Conservation (phyloP, 805 yeast genomes). For the Saccharomycopsis oosterbeekiorum region DNA sequence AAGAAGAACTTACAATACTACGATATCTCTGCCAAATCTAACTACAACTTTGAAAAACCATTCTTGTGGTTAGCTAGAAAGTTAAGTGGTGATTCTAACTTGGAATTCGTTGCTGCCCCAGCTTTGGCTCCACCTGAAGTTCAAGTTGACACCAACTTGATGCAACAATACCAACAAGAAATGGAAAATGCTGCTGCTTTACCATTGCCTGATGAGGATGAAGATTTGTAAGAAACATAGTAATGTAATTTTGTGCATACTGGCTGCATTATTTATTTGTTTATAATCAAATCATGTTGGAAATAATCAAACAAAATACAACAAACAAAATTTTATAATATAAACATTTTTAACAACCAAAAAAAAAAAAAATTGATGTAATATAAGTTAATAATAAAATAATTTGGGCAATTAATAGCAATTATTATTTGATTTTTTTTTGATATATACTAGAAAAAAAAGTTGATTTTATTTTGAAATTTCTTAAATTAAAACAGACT, state of each 20-base stretch:
- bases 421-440: not conserved
- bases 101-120: slow-evolving; percentile 98
- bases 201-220: slow-evolving; percentile 99
- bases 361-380: not conserved
- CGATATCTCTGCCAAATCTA: slow-evolving; percentile 98
- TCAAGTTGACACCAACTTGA: slow-evolving; percentile 88
- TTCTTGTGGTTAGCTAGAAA: slow-evolving; percentile 99
- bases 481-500: too few species aligned
- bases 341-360: not conserved
- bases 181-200: slow-evolving; percentile 99
- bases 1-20: slow-evolving; percentile 99
- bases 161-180: slow-evolving; percentile 98
- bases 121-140: slow-evolving; percentile 99
- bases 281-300: not conserved
- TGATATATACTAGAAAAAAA: too few species aligned
- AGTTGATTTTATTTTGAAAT: too few species aligned
- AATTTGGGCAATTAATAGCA: not conserved
- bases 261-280: not conserved
- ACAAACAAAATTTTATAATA: not conserved
- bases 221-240: slow-evolving; percentile 60
- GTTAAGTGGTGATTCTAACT: slow-evolving; percentile 94
- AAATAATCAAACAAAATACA: not conserved
- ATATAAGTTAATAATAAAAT: too few species aligned
- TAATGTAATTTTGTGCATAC: not conserved
- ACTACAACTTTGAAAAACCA: slow-evolving; percentile 99